Base-by-base conservation (phyloP, 441 rosid genomes). In the Populus hybrid region DNA sequence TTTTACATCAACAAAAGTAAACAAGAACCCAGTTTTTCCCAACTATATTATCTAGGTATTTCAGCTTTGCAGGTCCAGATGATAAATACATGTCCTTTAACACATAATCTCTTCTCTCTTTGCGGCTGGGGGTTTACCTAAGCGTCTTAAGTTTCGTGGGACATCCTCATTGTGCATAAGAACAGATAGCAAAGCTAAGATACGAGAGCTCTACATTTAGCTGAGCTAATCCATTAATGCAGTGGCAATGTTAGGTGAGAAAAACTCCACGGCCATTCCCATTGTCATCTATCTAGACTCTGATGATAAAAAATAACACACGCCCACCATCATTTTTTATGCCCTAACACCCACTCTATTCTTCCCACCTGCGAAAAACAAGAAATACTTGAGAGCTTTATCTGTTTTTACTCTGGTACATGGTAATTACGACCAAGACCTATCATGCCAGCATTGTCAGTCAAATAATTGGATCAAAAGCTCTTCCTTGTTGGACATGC, bases 211-310 rank as follows among this genome's bases (percentile, higher is more conserved):
- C 32, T 6, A 18, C 2, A 32, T 78, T 63, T 75, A 75, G 87
- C 71, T 75, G 75, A 84, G 76, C 87, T 82, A 82, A 81, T 66
- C 67, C 36, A 18, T 57, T 4, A 14, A 46, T 14, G 5, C 57
- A 12, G 20, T 46, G 18, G 57, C 18, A 10, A 40, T 71, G 38
- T 83, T 78, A 53, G 86, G 78, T 78, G 67, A 73, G 82, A 65
- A 36, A 40, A 75, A 34, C 24, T 63, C 32, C 21, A n/a, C 0
- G 23, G 30, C 28, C 69, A 10, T 65, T 65, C 69, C 8, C 57
- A 14, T 46, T 5, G 6, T 46, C 57, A 46, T 46, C 57, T 14
- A 46, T 46, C 57, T 46, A 46, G 20, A 46, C 57, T 46, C 18
- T 12, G 57, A 4, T 1, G 57, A 46, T 1, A 46, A 46, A 46